Evolutionary conservation across 2,329 filamentous ascomycete species (phyloP).

Genomic region (Esteya vermicola): DNA sequence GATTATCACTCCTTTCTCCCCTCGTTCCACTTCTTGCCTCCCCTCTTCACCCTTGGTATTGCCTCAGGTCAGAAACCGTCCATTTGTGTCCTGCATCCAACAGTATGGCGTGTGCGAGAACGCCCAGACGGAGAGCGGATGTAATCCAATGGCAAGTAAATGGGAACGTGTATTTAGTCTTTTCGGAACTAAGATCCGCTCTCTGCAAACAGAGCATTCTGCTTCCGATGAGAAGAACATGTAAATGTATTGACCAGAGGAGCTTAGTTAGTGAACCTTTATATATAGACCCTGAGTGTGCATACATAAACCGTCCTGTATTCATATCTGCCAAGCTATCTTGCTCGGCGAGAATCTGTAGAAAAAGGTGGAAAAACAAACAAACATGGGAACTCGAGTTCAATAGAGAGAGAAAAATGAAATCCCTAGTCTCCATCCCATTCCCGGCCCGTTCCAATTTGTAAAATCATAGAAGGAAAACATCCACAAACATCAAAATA

Average conservation of each 20-base stretch:
- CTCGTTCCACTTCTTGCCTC: no score
- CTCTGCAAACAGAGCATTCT: no score
- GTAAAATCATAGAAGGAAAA: no score
- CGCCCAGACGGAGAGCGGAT: constrained; percentile 23
- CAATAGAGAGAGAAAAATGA: neutral
- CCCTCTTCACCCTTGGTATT: no score
- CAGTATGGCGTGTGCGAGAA: constrained; percentile 49
- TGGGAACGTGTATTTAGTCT: constrained; percentile 53
- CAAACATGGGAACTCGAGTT: neutral
- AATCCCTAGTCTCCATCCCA: neutral
- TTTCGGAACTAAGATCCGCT: constrained; percentile 46
- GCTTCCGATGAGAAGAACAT: no score
- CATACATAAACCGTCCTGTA: no score
- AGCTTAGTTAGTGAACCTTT: no score
- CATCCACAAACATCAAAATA: neutral
- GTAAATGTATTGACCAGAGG: no score
- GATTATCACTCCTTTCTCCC: no score
- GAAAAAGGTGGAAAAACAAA: neutral
- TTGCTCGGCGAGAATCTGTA: neutral
- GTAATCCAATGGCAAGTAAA: no score
- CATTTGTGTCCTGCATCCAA: constrained; percentile 56
- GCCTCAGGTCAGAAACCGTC: constrained; percentile 30
- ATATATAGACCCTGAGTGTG: no score
- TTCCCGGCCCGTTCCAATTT: neutral
- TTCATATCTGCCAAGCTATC: no score